phyloP scores from a whole-genome alignment of 2,329 filamentous ascomycete species.

The Bisporella sp. region DNA sequence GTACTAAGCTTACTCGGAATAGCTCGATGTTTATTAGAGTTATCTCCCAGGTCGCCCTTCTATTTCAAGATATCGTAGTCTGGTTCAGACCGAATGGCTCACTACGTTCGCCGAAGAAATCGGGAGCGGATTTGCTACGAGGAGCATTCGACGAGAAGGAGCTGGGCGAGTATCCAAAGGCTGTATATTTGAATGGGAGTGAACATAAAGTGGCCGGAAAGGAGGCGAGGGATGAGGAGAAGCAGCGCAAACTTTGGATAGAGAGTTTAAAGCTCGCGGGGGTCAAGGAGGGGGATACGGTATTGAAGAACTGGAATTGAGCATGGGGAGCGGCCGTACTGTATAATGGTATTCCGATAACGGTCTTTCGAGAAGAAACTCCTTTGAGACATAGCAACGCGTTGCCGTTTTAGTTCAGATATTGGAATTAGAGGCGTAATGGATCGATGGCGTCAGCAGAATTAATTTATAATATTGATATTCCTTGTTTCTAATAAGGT shows the following conservation, averaged over 20 bases:
- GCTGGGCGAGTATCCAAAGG: conserved; percentile 16
- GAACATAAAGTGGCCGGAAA: conserved; percentile 21
- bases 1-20: conserved; percentile 22
- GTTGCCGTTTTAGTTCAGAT: too few relatives aligned
- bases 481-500: too few relatives aligned
- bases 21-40: conserved; percentile 16
- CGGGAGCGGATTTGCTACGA: conserved; percentile 27
- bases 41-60: conserved; percentile 12
- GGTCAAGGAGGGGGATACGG: conserved; percentile 7
- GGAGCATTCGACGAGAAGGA: conserved; percentile 25
- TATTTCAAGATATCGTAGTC: conserved; percentile 12
- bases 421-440: too few relatives aligned
- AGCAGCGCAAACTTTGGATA: conserved; percentile 29
- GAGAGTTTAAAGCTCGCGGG: conserved; percentile 20
- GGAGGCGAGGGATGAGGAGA: conserved; percentile 28
- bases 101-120: conserved; percentile 28
- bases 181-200: conserved; percentile 30
- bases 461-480: too few relatives aligned
- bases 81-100: conserved; percentile 28
- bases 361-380: too few relatives aligned
- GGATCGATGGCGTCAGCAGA: too few relatives aligned
- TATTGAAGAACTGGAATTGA: conserved; percentile 8
- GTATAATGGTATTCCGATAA: too few relatives aligned
- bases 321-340: too few relatives aligned
- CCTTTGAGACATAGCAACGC: too few relatives aligned